A percentile compares a stretch with the other conserved stretches of the same genome.
phyloP scores from a whole-genome alignment of 2,329 filamentous ascomycete species.

The Pestalotiopsis sp. region DNA sequence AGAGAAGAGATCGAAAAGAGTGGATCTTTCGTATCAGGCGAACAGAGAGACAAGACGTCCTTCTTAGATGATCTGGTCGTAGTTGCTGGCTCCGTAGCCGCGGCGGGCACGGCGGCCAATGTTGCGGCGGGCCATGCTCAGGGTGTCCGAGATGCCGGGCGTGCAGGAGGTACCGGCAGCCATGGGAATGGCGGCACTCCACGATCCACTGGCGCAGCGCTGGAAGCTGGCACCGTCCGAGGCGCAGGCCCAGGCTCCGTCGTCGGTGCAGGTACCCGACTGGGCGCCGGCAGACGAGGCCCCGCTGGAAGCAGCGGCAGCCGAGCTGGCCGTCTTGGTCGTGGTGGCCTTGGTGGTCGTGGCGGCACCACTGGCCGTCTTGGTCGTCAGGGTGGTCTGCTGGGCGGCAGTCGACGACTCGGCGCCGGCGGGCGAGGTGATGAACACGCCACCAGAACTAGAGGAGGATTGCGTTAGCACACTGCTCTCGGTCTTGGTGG shows the following conservation, averaged over 20 bases:
- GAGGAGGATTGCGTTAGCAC: slow-evolving; percentile 18
- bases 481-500: slow-evolving; percentile 10
- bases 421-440: slow-evolving; percentile 32
- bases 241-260: slow-evolving; percentile 63
- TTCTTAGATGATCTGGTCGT: not conserved
- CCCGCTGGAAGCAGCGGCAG: slow-evolving; percentile 3
- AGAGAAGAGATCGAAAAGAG: not conserved
- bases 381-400: slow-evolving; percentile 12
- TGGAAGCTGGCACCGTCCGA: slow-evolving; percentile 55
- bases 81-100: not conserved
- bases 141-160: slow-evolving; percentile 25
- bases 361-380: slow-evolving; percentile 3
- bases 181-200: slow-evolving; percentile 51
- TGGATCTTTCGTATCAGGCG: not conserved
- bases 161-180: slow-evolving; percentile 56
- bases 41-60: not conserved
- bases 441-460: slow-evolving; percentile 45
- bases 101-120: not conserved
- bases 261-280: slow-evolving; percentile 45
- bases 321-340: slow-evolving; percentile 10
- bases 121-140: slow-evolving; percentile 23
- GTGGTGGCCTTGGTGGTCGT: slow-evolving; percentile 15
- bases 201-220: slow-evolving; percentile 61
- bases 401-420: slow-evolving; percentile 22
- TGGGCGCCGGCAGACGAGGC: slow-evolving; percentile 15